phyloP scores from a whole-genome alignment of 164 flowering plant species.

The Amborella trichopoda region DNA sequence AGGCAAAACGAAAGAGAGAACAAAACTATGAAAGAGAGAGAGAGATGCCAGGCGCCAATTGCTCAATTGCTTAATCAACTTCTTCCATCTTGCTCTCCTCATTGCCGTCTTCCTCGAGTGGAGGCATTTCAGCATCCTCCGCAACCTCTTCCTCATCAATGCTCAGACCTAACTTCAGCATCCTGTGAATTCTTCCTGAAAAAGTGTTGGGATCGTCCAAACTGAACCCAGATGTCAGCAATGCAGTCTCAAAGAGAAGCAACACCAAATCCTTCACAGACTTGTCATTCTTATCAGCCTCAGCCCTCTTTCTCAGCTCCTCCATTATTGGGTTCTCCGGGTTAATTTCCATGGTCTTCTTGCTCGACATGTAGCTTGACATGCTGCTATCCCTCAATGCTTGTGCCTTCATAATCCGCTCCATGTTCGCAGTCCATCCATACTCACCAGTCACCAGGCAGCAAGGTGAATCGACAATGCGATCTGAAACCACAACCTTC shows the following conservation, averaged over 20 bases:
- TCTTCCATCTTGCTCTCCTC: conserved; percentile 25
- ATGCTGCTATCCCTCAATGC: conserved; percentile 12
- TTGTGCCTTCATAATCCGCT: conserved; percentile 11
- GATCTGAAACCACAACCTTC: conserved; percentile 10
- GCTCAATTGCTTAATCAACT: conserved; percentile 14
- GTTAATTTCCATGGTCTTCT: conserved; percentile 17
- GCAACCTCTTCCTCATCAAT: conserved; percentile 10
- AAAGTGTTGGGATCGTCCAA: conserved; percentile 15
- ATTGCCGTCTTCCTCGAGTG: conserved; percentile 12
- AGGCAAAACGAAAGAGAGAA: neutral
- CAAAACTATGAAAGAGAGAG: neutral
- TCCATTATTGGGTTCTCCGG: conserved; percentile 13
- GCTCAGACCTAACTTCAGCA: conserved; percentile 13
- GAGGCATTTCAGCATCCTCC: conserved; percentile 14
- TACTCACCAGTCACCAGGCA: conserved; percentile 15
- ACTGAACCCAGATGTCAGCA: conserved; percentile 15
- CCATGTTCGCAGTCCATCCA: conserved; percentile 14
- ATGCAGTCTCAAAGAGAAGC: conserved; percentile 13
- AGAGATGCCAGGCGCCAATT: too few relatives aligned
- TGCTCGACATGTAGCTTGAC: conserved; percentile 13
- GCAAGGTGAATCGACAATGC: conserved; percentile 13
- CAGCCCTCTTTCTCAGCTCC: conserved; percentile 15
- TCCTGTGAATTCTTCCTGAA: conserved; percentile 10
- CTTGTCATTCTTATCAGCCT: conserved; percentile 15
- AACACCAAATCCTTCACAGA: conserved; percentile 13